phyloP scores from a whole-genome alignment of 2,329 filamentous ascomycete genomes.

The Lachnellula cervina region DNA sequence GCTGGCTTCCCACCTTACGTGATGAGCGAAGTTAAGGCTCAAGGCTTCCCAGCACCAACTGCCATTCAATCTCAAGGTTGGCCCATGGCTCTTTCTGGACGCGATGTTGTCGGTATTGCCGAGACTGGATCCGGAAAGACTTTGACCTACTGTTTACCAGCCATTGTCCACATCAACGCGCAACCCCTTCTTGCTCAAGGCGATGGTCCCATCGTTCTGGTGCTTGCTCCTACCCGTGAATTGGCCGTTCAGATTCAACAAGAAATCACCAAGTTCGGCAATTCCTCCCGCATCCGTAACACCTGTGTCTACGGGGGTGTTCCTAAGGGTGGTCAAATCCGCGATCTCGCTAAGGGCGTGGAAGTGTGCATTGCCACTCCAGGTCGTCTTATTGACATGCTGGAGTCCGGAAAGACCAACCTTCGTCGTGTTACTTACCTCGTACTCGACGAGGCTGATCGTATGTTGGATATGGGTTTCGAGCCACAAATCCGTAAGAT shows the following conservation, averaged over 20 bases:
- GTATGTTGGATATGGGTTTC: constrained; percentile 99
- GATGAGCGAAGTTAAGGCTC: constrained; percentile 97
- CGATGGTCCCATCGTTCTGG: constrained; percentile 93
- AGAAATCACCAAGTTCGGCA: constrained; percentile 97
- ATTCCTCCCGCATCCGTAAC: constrained; percentile 96
- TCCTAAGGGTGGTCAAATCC: constrained; percentile 93
- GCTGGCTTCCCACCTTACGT: constrained; percentile 96
- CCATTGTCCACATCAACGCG: constrained; percentile 99
- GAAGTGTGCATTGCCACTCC: constrained; percentile 99
- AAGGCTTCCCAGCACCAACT: constrained; percentile 89
- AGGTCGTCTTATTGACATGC: constrained; percentile 96
- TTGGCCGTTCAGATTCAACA: constrained; percentile 97
- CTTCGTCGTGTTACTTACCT: constrained; percentile 96
- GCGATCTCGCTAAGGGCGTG: constrained; percentile 88
- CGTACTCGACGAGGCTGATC: constrained; percentile 97
- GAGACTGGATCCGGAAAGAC: constrained; percentile 99
- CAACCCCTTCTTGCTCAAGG: constrained; percentile 93
- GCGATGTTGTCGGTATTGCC: constrained; percentile 97
- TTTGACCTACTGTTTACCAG: constrained; percentile 93
- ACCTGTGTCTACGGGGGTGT: constrained; percentile 99
- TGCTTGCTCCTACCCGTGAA: constrained; percentile 94
- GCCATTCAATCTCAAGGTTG: constrained; percentile 97
- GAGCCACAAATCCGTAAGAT: constrained; percentile 99
- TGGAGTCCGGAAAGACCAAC: constrained; percentile 97
- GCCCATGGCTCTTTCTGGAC: constrained; percentile 98